These are phyloP conservation scores for Escovopsis sp. DNA, from an alignment of 2,329 filamentous ascomycete genomes.

Conservation along the genomic window DNA sequence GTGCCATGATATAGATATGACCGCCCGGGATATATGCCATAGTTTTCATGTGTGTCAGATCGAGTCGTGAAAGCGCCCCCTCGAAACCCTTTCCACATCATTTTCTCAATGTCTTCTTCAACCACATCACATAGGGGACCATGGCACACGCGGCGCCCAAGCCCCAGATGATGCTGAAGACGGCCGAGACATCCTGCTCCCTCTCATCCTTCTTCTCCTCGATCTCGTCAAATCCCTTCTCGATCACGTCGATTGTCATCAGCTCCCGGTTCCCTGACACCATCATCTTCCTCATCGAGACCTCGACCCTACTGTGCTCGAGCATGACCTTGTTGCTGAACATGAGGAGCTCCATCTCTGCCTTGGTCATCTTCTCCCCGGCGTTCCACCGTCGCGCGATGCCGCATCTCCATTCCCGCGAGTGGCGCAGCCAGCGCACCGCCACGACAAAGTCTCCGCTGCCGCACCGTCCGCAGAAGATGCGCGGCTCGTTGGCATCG, in stretches of 20 bases:
- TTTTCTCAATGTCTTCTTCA: background rate
- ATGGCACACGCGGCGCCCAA: background rate
- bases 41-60: no score
- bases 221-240: background rate
- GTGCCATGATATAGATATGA: no score
- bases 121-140: background rate
- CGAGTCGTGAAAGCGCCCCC: no score
- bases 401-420: background rate
- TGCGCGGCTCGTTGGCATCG: background rate
- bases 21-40: no score
- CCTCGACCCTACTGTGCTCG: background rate
- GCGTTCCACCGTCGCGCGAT: background rate
- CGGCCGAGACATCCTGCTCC: background rate
- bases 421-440: background rate
- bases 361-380: background rate
- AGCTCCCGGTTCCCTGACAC: background rate
- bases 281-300: background rate
- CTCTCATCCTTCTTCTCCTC: background rate
- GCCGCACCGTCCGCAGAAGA: background rate
- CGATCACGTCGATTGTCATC: background rate
- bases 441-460: background rate
- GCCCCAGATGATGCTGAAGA: background rate
- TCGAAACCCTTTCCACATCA: no score
- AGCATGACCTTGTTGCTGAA: background rate
- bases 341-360: background rate